A percentile compares a stretch with the other conserved stretches of the same genome.
These are phyloP conservation scores for Tylopilus sp. DNA, from an alignment of 768 basidiomycete genomes.

Conservation along the genomic window DNA sequence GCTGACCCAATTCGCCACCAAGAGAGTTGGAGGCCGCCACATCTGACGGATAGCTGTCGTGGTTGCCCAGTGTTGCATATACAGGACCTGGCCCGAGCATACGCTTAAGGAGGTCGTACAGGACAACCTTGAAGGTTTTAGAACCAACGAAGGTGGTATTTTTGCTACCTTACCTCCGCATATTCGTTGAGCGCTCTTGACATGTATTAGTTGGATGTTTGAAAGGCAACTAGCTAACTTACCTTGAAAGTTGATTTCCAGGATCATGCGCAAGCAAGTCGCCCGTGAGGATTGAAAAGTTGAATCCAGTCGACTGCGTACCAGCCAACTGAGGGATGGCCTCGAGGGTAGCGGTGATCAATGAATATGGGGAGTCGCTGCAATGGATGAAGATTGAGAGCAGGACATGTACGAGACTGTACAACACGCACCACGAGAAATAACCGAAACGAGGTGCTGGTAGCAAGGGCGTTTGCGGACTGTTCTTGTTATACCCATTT, in stretches of 20 bases:
- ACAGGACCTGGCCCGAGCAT: slow-evolving; percentile 65
- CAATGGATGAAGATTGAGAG: neutral
- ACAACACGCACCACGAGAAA: slow-evolving; percentile 47
- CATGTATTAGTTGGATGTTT: neutral
- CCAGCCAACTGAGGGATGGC: slow-evolving; percentile 66
- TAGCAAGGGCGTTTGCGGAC: slow-evolving; percentile 46
- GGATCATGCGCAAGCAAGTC: slow-evolving; percentile 74
- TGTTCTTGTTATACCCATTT: slow-evolving; percentile 46
- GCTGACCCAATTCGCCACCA: slow-evolving; percentile 48
- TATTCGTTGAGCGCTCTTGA: slow-evolving; percentile 57
- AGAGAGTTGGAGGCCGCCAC: slow-evolving; percentile 61
- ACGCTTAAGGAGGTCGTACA: slow-evolving; percentile 65
- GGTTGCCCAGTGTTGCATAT: slow-evolving; percentile 74
- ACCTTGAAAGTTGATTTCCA: slow-evolving; percentile 61
- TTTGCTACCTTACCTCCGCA: slow-evolving; percentile 45
- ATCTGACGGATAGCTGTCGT: slow-evolving; percentile 60
- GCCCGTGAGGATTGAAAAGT: slow-evolving; percentile 67
- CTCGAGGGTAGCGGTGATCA: slow-evolving; percentile 57
- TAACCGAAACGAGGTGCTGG: slow-evolving; percentile 70
- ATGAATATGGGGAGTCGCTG: slow-evolving; percentile 62
- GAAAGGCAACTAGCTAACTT: slow-evolving; percentile 11
- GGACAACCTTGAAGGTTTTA: slow-evolving; percentile 42
- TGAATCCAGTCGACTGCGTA: slow-evolving; percentile 58
- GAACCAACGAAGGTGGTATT: neutral
- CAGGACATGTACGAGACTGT: neutral